Percentiles rank a stretch among this genome's conserved stretches.
Evolutionary conservation across 345 rosid species (phyloP).

Genomic region (Boechera stricta): DNA sequence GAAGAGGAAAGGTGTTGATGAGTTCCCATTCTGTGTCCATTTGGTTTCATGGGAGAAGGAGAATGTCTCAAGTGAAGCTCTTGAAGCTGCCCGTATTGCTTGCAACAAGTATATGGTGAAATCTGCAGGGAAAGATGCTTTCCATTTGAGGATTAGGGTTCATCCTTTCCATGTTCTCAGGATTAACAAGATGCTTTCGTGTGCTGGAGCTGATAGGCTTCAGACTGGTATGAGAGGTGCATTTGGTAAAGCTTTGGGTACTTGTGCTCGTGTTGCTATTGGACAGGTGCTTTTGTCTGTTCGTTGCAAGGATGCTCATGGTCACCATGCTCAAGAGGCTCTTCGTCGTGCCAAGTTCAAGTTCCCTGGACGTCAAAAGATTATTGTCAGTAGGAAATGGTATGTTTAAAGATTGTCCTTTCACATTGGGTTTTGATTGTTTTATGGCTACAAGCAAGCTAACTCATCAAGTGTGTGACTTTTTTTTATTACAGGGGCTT

Average conservation of each 20-base stretch:
- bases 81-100: slow-evolving; percentile 84
- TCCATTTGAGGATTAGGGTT: slow-evolving; percentile 75
- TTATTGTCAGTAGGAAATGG: slow-evolving; percentile 85
- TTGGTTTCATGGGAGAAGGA: slow-evolving; percentile 85
- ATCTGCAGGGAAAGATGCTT: slow-evolving; percentile 78
- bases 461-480: neutral
- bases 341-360: slow-evolving; percentile 82
- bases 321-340: slow-evolving; percentile 79
- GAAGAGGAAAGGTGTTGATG: slow-evolving; percentile 85
- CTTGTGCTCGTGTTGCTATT: slow-evolving; percentile 74
- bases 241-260: slow-evolving; percentile 75
- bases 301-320: slow-evolving; percentile 71
- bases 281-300: slow-evolving; percentile 87
- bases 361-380: slow-evolving; percentile 84
- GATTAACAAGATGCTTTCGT: slow-evolving; percentile 85
- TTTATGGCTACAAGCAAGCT: neutral
- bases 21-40: slow-evolving; percentile 83
- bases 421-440: neutral
- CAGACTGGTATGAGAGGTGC: slow-evolving; percentile 90
- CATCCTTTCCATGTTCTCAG: slow-evolving; percentile 84
- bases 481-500: slow-evolving; percentile 58
- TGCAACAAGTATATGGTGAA: slow-evolving; percentile 84
- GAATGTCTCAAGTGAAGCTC: slow-evolving; percentile 76
- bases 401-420: slow-evolving; percentile 17
- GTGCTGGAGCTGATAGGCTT: slow-evolving; percentile 91